Percentiles rank a stretch among this genome's conserved stretches.
These are phyloP conservation scores for Tympanopsis confertula DNA, from an alignment of 2,329 filamentous ascomycete genomes.

Conservation along the genomic window DNA sequence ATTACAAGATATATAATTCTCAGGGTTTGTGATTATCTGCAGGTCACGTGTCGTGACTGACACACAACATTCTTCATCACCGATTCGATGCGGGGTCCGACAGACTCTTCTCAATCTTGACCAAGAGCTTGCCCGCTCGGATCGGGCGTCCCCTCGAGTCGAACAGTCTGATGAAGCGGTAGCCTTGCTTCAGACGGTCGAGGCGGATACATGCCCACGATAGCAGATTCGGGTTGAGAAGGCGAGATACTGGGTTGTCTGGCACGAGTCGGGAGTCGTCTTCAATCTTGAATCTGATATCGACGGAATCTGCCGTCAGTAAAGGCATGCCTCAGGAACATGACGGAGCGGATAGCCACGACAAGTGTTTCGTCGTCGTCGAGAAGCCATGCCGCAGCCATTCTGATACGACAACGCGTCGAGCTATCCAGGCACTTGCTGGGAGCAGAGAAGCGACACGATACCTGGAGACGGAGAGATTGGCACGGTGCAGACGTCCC, in stretches of 20 bases:
- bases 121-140: constrained; percentile 35
- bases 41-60: too few relatives aligned
- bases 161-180: constrained; percentile 39
- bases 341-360: constrained; percentile 3
- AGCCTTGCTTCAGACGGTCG: constrained; percentile 41
- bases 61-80: not conserved
- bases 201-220: constrained; percentile 46
- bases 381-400: too few relatives aligned
- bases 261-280: constrained; percentile 25
- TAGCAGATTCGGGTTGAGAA: constrained; percentile 21
- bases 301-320: constrained; percentile 8
- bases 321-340: constrained; percentile 4
- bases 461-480: too few relatives aligned
- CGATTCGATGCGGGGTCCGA: not conserved
- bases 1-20: too few relatives aligned
- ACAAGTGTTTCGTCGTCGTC: not conserved
- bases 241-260: constrained; percentile 18
- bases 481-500: too few relatives aligned
- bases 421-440: too few relatives aligned
- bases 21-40: too few relatives aligned
- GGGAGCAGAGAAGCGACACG: too few relatives aligned
- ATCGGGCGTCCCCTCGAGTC: constrained; percentile 29
- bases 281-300: constrained; percentile 39
- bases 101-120: constrained; percentile 34
- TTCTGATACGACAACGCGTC: too few relatives aligned